Evolutionary conservation across 2,329 filamentous ascomycete species (phyloP), one percentile per base, ranked within the genome.

Genomic region (Pyrenochaeta sp.): DNA sequence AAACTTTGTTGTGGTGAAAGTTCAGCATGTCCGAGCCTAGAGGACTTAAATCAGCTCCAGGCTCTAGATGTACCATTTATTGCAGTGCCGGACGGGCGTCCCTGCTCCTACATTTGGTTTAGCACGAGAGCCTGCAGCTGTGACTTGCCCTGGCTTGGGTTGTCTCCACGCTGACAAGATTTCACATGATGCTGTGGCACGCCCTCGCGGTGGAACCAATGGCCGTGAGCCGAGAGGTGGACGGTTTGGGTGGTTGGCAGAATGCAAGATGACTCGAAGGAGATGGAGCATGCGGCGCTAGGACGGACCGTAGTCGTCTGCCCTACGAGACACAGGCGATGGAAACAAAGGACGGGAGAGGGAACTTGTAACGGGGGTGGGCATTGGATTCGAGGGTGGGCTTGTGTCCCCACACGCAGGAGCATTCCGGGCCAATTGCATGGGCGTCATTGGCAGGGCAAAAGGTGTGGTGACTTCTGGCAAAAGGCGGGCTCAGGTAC

Each of bases 401-500:
- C 24, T 32, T 47, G 40, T 41, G 35, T 9, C 14, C 17, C 35
- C 13, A 11, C 22, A 24, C 26, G 39, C 44, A 51, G 46, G 44
- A 44, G 35, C 48, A 44, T 38, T 39, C 35, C 40, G 32, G 42
- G 30, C 36, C 30, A 41, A 42, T 48, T 24, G 52, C 41, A 27
- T 23, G 18, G 26, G 8, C 21, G 18, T 18, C 18, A 49, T 35
- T 43, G 48, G 49, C 42, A 51, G 53, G 56, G 30, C 52, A 53
- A 51, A 55, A 46, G 51, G 48, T 54, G 56, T 47, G 48, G 51
- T 55, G 54, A 27, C 18, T 50, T 57, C 51, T 58, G 56, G 56
- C 54, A 62, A 60, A 57, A 60, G 52, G 49, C 49, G 38, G 48
- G 50, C 29, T 21, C 32, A 32, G 7, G 26, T 26, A 28, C 13